These are phyloP conservation scores for Fraxinus dipetala DNA, from an alignment of 305 asterid species.

Conservation along the genomic window DNA sequence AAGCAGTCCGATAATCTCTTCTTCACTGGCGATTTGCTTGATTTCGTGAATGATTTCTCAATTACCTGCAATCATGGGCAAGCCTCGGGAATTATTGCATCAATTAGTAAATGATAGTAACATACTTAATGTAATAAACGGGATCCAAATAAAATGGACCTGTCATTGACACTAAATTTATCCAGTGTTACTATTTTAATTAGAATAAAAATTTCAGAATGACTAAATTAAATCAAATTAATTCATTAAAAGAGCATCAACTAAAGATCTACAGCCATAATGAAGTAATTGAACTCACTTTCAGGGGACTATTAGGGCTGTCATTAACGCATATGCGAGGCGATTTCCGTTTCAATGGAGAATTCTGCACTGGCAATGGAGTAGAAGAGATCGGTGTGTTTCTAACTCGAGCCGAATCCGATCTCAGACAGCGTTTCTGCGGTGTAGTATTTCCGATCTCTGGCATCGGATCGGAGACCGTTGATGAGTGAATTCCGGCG, in stretches of 20 bases:
- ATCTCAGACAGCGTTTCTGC: slow-evolving; percentile 51
- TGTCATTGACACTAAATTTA: neutral
- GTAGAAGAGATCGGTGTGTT: slow-evolving; percentile 20
- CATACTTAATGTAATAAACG: neutral
- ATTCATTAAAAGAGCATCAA: neutral
- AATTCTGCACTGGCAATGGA: slow-evolving; percentile 32
- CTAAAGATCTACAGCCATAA: neutral
- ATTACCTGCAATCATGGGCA: slow-evolving; percentile 31
- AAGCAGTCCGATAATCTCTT: slow-evolving; percentile 40
- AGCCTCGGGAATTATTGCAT: slow-evolving; percentile 1
- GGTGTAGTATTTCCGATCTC: slow-evolving; percentile 41
- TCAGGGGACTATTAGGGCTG: slow-evolving; percentile 44
- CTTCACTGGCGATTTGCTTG: slow-evolving; percentile 42
- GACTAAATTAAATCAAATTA: neutral
- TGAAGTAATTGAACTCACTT: slow-evolving; percentile 23
- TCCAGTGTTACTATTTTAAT: neutral
- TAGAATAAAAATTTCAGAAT: neutral
- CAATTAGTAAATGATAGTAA: slow-evolving; percentile 5
- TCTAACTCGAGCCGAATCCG: slow-evolving; percentile 31
- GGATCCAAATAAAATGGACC: neutral
- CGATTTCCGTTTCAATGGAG: slow-evolving; percentile 51
- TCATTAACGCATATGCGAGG: slow-evolving; percentile 47
- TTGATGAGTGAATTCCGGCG: slow-evolving; percentile 38
- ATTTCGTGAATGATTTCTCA: slow-evolving; percentile 24
- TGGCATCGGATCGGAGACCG: slow-evolving; percentile 15